Evolutionary conservation across 495 filamentous ascomycete species (phyloP).

Genomic region (Daldinia childiae): DNA sequence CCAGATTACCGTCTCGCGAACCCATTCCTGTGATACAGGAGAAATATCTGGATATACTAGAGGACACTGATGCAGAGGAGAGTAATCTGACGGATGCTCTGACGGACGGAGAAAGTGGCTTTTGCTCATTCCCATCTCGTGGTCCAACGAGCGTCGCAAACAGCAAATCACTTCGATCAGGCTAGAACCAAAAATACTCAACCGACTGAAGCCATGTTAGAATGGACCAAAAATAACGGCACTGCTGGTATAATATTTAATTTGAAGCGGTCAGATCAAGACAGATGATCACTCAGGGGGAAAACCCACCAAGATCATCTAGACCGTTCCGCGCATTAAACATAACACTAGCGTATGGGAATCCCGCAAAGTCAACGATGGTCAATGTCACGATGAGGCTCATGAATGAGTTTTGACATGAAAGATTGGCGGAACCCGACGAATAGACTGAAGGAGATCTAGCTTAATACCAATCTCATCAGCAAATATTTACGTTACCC

Average conservation of each 20-base stretch:
- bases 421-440: not conserved
- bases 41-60: slow-evolving; percentile 19
- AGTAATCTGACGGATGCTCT: slow-evolving; percentile 22
- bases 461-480: not conserved
- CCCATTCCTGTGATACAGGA: slow-evolving; percentile 35
- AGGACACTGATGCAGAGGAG: slow-evolving; percentile 26
- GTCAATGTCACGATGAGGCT: not conserved
- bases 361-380: not conserved
- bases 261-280: not conserved
- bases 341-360: not conserved
- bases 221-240: slow-evolving; percentile 1
- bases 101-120: slow-evolving; percentile 33
- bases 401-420: not conserved
- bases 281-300: not conserved
- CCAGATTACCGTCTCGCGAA: slow-evolving; percentile 40
- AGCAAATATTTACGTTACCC: not conserved
- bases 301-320: not conserved
- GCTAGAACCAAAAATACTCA: slow-evolving; percentile 2
- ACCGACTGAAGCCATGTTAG: not conserved
- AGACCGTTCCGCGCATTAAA: not conserved
- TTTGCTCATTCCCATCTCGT: slow-evolving; percentile 27
- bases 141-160: slow-evolving; percentile 13
- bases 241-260: not conserved
- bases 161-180: slow-evolving; percentile 14
- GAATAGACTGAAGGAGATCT: not conserved